These are phyloP conservation scores for Sarcodon sp. DNA, from an alignment of 768 basidiomycete genomes.

Conservation along the genomic window DNA sequence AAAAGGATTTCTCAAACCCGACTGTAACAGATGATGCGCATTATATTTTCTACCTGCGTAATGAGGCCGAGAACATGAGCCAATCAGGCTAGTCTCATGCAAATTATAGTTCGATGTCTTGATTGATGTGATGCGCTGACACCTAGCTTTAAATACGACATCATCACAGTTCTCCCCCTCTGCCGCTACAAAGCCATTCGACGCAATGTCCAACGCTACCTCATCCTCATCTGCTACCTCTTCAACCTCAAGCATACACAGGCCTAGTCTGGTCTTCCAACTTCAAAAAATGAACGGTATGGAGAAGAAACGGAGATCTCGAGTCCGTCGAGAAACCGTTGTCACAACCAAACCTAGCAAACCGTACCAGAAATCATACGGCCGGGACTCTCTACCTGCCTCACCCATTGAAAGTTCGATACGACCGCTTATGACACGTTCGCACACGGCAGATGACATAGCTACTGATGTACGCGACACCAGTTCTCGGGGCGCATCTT, in stretches of 20 bases:
- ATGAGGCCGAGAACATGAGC: slow-evolving; percentile 6
- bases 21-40: background rate
- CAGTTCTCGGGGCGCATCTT: background rate
- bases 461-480: background rate
- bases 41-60: background rate
- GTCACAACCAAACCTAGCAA: background rate
- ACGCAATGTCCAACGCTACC: slow-evolving; percentile 16
- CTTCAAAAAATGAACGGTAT: slow-evolving; percentile 58
- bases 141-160: background rate
- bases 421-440: background rate
- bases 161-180: slow-evolving; percentile 2
- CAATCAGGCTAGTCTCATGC: slow-evolving; percentile 7
- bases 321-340: background rate
- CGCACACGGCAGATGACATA: background rate
- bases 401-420: background rate
- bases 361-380: background rate
- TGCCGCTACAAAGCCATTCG: slow-evolving; percentile 3
- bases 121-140: background rate
- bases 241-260: slow-evolving; percentile 11
- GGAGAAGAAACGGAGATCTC: slow-evolving; percentile 36
- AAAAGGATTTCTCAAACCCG: background rate
- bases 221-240: slow-evolving; percentile 8
- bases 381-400: background rate
- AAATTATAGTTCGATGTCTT: background rate
- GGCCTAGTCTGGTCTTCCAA: slow-evolving; percentile 44